Conservation (phyloP, 192 early-diverging fungal species). For the Dissophora globulifera region DNA sequence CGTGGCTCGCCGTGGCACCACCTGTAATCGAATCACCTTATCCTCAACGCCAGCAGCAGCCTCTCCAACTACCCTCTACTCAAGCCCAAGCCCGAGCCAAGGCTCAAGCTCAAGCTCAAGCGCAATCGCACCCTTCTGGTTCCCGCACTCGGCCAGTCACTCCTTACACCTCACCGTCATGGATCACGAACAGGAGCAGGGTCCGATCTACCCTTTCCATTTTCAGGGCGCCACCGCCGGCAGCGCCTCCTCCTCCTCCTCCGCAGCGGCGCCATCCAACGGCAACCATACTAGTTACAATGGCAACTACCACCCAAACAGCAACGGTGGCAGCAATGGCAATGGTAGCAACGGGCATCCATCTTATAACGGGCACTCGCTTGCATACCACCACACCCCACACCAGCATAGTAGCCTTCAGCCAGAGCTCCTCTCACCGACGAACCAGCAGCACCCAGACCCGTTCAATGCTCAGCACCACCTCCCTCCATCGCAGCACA, state of each 20-base stretch:
- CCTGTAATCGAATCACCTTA: not conserved
- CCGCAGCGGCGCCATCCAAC: too few relatives aligned
- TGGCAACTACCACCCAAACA: not conserved
- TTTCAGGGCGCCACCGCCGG: not conserved
- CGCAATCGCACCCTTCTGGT: too few relatives aligned
- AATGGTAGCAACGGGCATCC: not conserved
- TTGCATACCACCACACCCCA: conserved; percentile 12
- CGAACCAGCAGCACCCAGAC: conserved; percentile 10
- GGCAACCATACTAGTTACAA: too few relatives aligned
- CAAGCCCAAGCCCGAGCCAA: not conserved
- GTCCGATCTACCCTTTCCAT: conserved; percentile 12
- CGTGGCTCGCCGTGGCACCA: not conserved
- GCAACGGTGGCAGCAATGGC: conserved; percentile 2
- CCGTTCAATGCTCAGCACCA: conserved; percentile 19
- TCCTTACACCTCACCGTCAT: not conserved
- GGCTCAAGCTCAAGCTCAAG: not conserved
- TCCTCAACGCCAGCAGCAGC: not conserved
- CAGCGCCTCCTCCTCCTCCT: too few relatives aligned
- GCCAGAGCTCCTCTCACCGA: conserved; percentile 8
- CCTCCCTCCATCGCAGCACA: conserved; percentile 14
- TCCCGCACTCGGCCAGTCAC: too few relatives aligned
- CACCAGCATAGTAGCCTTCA: conserved; percentile 12
- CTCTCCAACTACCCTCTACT: not conserved
- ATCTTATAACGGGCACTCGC: not conserved
- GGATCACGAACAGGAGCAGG: conserved; percentile 20